Evolutionary conservation across 1,139 yeast genomes (phyloP).

Genomic region (Zhuliangozyma blackwelliae): DNA sequence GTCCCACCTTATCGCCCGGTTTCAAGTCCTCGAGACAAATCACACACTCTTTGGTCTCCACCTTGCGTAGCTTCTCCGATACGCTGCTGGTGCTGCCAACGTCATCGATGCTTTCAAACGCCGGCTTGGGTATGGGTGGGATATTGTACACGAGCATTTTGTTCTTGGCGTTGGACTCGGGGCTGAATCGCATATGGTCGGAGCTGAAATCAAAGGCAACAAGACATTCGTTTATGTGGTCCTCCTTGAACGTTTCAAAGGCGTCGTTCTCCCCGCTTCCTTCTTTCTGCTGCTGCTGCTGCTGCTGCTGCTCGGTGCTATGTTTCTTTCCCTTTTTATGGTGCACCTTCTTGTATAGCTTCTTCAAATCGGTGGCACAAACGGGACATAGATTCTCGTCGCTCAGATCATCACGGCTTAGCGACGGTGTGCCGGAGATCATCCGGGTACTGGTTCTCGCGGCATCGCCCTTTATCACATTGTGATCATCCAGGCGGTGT

Average conservation of each 20-base stretch:
- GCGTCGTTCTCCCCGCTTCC: constrained; percentile 19
- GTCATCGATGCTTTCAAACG: constrained; percentile 28
- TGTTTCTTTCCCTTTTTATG: constrained; percentile 1
- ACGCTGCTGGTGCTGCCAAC: constrained; percentile 3
- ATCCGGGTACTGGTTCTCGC: constrained; percentile 14
- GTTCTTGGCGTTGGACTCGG: constrained; percentile 45
- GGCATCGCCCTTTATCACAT: constrained; percentile 23
- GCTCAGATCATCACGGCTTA: constrained; percentile 18
- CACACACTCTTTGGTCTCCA: constrained; percentile 79
- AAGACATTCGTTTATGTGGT: constrained; percentile 69
- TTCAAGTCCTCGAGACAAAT: constrained; percentile 86
- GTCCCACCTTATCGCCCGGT: constrained; percentile 85
- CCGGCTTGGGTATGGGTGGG: constrained; percentile 50
- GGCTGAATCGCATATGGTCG: constrained; percentile 44
- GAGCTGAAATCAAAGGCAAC: constrained; percentile 62
- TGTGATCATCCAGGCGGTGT: constrained; percentile 5
- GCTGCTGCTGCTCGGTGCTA: too few relatives aligned
- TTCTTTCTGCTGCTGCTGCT: background rate
- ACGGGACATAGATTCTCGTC: constrained; percentile 43
- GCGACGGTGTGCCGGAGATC: constrained; percentile 20
- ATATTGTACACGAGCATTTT: constrained; percentile 83
- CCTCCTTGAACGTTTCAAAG: constrained; percentile 51
- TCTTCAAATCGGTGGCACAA: constrained; percentile 49
- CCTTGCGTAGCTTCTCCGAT: constrained; percentile 37
- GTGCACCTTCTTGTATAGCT: constrained; percentile 39